These are phyloP conservation scores for Aspergillus sp. DNA, from an alignment of 2,329 filamentous ascomycete genomes.

Conservation along the genomic window DNA sequence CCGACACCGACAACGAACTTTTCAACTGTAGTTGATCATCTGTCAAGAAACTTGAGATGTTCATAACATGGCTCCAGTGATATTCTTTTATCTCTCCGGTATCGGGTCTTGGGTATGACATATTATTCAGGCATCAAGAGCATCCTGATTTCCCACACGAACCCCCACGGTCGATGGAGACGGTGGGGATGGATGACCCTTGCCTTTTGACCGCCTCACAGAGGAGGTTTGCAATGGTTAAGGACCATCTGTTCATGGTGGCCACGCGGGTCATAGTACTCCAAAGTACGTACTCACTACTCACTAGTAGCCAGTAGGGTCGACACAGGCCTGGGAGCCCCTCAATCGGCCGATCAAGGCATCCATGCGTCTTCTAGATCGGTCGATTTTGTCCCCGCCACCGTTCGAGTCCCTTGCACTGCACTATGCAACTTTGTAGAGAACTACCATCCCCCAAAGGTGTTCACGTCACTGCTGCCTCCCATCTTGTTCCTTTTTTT, in stretches of 20 bases:
- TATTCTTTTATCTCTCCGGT: background rate
- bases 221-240: background rate
- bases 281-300: background rate
- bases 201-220: conserved; percentile 1
- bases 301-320: no score
- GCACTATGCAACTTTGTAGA: background rate
- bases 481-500: background rate
- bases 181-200: conserved; percentile 1
- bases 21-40: no score
- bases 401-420: background rate
- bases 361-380: background rate
- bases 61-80: background rate
- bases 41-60: background rate
- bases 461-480: background rate
- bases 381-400: background rate
- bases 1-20: background rate
- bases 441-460: background rate
- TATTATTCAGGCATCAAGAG: background rate
- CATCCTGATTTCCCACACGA: background rate
- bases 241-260: background rate
- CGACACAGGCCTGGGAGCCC: background rate
- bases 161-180: background rate
- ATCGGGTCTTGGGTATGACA: background rate
- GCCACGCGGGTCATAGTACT: background rate
- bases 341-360: background rate